Conservation (phyloP, 805 yeast genomes). For the Metschnikowia gruessii region DNA sequence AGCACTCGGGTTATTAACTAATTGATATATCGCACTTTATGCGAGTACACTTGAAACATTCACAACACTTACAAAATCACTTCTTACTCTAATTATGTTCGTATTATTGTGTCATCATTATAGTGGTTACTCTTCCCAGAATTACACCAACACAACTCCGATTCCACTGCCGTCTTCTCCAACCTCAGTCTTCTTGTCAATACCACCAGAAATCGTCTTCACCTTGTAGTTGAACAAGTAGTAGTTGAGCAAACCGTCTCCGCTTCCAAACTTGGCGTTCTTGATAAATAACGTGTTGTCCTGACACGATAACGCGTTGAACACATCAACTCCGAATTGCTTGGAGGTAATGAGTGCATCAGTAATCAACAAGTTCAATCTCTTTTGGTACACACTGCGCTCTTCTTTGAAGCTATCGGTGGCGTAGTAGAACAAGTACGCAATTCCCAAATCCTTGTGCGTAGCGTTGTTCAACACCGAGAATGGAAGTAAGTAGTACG, state of each 20-base stretch:
- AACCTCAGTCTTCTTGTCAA: slow-evolving; percentile 53
- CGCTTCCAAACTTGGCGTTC: slow-evolving; percentile 83
- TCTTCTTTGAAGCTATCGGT: slow-evolving; percentile 43
- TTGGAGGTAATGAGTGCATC: slow-evolving; percentile 80
- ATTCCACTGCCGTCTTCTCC: slow-evolving; percentile 69
- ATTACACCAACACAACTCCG: slow-evolving; percentile 86
- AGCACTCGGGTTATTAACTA: no score
- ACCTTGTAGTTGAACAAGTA: slow-evolving; percentile 89
- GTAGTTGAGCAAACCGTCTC: slow-evolving; percentile 89
- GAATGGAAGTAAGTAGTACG: slow-evolving; percentile 87
- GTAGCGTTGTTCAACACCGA: slow-evolving; percentile 65
- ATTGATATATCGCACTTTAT: no score
- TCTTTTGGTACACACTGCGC: slow-evolving; percentile 47
- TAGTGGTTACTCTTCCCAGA: no score
- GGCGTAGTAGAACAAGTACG: slow-evolving; percentile 88
- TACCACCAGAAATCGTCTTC: slow-evolving; percentile 78
- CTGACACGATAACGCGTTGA: slow-evolving; percentile 88
- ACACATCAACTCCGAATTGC: slow-evolving; percentile 72
- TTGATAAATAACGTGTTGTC: slow-evolving; percentile 84
- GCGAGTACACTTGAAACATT: no score
- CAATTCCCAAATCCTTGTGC: slow-evolving; percentile 73
- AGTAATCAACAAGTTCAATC: slow-evolving; percentile 59
- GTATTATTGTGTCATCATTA: no score
- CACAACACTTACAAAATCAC: no score
- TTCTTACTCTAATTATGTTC: no score